Evolutionary conservation across 345 rosid species (phyloP).

Genomic region (Dimocarpus longan): DNA sequence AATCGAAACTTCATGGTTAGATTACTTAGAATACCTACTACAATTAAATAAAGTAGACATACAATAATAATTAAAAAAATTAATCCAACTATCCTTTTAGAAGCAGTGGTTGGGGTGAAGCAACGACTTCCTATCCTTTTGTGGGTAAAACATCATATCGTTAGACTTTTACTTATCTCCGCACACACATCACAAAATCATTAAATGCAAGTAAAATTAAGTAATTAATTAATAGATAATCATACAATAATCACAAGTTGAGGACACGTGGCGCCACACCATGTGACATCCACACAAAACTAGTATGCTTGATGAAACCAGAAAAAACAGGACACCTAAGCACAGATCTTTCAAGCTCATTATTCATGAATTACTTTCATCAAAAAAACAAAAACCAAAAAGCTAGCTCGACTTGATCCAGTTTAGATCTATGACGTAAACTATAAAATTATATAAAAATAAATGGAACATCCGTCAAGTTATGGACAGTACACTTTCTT

Average conservation of each 20-base stretch:
- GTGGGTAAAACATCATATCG: neutral
- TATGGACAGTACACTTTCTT: too few relatives aligned
- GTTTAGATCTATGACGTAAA: constrained; percentile 9
- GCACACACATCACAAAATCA: neutral
- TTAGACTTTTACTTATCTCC: neutral
- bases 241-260: neutral
- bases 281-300: neutral
- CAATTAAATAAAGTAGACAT: neutral
- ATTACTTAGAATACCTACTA: constrained; percentile 3
- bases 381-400: too few relatives aligned
- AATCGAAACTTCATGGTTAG: neutral
- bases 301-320: neutral
- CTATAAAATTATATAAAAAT: too few relatives aligned
- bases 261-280: constrained; percentile 4
- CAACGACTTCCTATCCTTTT: neutral
- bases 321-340: neutral
- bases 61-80: neutral
- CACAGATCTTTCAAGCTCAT: constrained; percentile 13
- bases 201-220: neutral
- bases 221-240: neutral
- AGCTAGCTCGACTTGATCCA: neutral
- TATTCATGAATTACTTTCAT: neutral
- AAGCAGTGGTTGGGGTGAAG: constrained; percentile 5
- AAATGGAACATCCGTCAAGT: too few relatives aligned
- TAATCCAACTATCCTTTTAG: neutral